Evolutionary conservation across 345 rosid species (phyloP).

Genomic region (Iberis pinnata): DNA sequence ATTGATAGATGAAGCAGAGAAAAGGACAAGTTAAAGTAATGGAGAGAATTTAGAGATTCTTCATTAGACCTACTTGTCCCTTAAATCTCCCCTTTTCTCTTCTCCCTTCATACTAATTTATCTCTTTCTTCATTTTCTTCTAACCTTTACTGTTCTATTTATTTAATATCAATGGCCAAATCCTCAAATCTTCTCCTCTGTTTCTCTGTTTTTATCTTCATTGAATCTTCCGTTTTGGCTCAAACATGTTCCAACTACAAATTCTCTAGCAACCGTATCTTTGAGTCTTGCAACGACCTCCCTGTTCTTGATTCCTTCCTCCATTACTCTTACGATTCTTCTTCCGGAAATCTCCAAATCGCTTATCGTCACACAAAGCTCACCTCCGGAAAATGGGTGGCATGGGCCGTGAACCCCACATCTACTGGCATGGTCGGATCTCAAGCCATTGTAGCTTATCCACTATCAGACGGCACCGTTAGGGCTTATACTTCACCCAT

Average conservation of each 20-base stretch:
- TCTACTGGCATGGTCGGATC: constrained; percentile 63
- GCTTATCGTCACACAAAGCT: constrained; percentile 43
- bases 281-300: constrained; percentile 63
- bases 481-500: too few relatives aligned
- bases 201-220: too few relatives aligned
- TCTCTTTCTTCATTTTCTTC: too few relatives aligned
- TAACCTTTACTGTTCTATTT: too few relatives aligned
- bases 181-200: too few relatives aligned
- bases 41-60: too few relatives aligned
- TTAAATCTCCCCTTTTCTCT: too few relatives aligned
- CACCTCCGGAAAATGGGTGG: constrained; percentile 62
- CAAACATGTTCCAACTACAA: constrained; percentile 40
- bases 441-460: constrained; percentile 52
- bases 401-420: constrained; percentile 75
- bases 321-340: constrained; percentile 62
- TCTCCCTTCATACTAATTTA: too few relatives aligned
- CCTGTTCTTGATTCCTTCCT: constrained; percentile 57
- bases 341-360: constrained; percentile 58
- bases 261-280: constrained; percentile 41
- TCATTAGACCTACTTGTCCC: too few relatives aligned
- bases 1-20: too few relatives aligned
- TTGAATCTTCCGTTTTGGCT: constrained; percentile 46
- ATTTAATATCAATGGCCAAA: too few relatives aligned
- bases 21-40: too few relatives aligned
- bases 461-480: constrained; percentile 32